Percentiles rank a stretch among this genome's conserved stretches.
Conservation (phyloP, 495 filamentous ascomycete genomes). For the Neurospora africana region DNA sequence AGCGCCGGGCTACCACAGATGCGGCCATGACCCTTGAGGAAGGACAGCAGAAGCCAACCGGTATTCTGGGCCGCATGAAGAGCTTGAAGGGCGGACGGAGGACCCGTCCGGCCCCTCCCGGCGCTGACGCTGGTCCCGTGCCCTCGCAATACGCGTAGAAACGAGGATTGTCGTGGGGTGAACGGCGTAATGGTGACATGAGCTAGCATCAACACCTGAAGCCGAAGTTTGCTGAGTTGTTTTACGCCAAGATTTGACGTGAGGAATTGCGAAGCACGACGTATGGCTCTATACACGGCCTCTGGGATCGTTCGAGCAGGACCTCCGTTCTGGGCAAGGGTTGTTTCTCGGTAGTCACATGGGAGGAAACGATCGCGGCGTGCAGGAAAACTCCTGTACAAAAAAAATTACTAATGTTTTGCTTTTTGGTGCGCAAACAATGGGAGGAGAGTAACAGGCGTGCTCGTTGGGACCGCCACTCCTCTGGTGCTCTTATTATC, state of each 20-base stretch:
- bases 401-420: not conserved
- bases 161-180: not conserved
- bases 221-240: not conserved
- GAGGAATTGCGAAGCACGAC: not conserved
- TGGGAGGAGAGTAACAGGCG: not conserved
- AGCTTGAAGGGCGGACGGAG: conserved; percentile 58
- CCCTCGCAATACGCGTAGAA: conserved; percentile 16
- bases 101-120: conserved; percentile 23
- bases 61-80: conserved; percentile 80
- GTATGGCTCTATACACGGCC: not conserved
- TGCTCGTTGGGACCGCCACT: not conserved
- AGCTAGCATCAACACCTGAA: not conserved
- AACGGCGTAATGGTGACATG: not conserved
- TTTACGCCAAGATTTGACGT: not conserved
- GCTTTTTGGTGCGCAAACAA: not conserved
- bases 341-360: not conserved
- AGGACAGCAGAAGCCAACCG: conserved; percentile 34
- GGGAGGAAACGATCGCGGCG: not conserved
- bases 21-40: conserved; percentile 31
- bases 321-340: not conserved
- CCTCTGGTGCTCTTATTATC: not conserved
- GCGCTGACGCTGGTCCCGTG: conserved; percentile 14
- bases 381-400: not conserved
- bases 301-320: not conserved
- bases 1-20: conserved; percentile 64